Evolutionary conservation across 768 basidiomycete species (phyloP).

Genomic region (Cystoderma amianthinum): DNA sequence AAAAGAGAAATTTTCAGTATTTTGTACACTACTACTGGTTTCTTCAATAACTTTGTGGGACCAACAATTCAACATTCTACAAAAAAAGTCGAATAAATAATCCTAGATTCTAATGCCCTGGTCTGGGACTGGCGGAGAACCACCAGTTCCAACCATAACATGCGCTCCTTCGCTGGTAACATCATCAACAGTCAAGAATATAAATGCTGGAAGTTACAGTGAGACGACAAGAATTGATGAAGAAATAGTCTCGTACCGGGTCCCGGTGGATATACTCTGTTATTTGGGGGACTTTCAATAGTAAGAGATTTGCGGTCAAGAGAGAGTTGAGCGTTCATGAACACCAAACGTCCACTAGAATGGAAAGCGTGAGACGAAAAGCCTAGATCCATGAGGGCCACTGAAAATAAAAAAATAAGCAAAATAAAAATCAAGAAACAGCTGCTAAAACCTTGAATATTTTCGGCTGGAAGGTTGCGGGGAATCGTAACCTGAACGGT

Average conservation of each 20-base stretch:
- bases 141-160: slow-evolving; percentile 28
- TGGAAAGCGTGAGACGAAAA: slow-evolving; percentile 36
- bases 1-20: too few species aligned
- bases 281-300: slow-evolving; percentile 26
- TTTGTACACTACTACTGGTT: too few species aligned
- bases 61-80: too few species aligned
- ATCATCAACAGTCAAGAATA: slow-evolving; percentile 21
- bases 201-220: slow-evolving; percentile 10
- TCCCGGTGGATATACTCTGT: slow-evolving; percentile 30
- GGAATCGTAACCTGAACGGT: slow-evolving; percentile 25
- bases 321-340: slow-evolving; percentile 25
- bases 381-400: slow-evolving; percentile 31
- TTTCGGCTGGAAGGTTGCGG: slow-evolving; percentile 12
- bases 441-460: slow-evolving; percentile 31
- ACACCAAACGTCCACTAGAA: slow-evolving; percentile 29
- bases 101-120: slow-evolving; percentile 15
- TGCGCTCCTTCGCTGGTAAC: slow-evolving; percentile 28
- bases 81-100: too few species aligned
- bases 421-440: too few species aligned
- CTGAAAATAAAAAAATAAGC: too few species aligned
- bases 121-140: slow-evolving; percentile 24
- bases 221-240: slow-evolving; percentile 3
- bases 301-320: slow-evolving; percentile 21
- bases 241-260: slow-evolving; percentile 16
- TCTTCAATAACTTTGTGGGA: too few species aligned